Base-by-base conservation (phyloP, 768 basidiomycete species). In the Mycena pura region DNA sequence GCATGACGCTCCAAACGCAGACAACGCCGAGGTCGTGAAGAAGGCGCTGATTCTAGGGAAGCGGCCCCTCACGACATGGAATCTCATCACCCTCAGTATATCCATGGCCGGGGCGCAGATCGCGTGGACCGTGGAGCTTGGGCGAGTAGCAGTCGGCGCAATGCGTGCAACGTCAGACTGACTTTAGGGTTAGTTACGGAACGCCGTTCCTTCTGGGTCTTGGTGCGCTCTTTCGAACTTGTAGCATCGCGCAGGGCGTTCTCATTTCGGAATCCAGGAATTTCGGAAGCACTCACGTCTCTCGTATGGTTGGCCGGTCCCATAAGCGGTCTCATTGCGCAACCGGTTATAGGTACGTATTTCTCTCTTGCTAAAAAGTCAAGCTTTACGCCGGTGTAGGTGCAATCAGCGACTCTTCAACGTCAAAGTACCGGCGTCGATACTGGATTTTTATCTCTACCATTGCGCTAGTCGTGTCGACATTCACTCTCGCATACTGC, bases 241-340 rank as follows among this genome's bases (percentile, higher is more conserved):
- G 38, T 48, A 25, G 8, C 15, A 32, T 32, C 22, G 22, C 17
- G 8, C 22, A 3, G 17, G 24, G 50, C 11, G 28, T 43, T 17
- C 48, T 46, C 44, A 51, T 36, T 41, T 24, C 43, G 43, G 46
- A 17, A 29, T 9, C 80, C 91, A 19, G 91, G 91, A 7, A 78
- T 99, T 25, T 89, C 94, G 0, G 96, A 95, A 71, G 89, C 93
- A 71, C 79, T 95, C 15, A 98, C 97, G 0, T 91, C 93, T 53
- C 84, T 98, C 8, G 96, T 99, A 32, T 99, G 97, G 97, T 82
- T 93, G 36, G 92, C 92, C 57, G 92, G 96, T 10, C 97, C 97
- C 5, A 93, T 99, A 61, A 95, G 93, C 63, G 97, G 97, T 15
- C 81, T 99, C 44, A 80, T 99, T 49, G 95, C 95, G 5, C 97